phyloP scores from a whole-genome alignment of 768 basidiomycete genomes.

The Amanita inopinata region DNA sequence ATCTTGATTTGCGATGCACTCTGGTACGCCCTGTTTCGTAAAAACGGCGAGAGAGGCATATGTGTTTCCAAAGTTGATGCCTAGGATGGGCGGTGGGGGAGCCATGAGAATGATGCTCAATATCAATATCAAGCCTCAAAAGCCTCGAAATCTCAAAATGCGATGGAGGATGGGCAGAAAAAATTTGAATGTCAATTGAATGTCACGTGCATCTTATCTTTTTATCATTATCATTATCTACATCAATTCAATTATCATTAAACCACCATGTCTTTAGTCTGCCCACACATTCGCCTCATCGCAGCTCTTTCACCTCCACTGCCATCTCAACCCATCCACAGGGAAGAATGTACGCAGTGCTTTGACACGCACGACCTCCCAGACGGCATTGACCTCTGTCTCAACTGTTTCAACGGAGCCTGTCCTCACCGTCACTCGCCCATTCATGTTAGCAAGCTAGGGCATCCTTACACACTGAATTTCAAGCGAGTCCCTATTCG shows the following conservation, averaged over 20 bases:
- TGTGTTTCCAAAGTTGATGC: conserved; percentile 94
- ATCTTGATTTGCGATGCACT: conserved; percentile 97
- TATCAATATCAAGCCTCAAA: background rate
- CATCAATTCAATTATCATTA: too few species aligned
- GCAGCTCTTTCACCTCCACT: conserved; percentile 43
- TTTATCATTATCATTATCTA: conserved; percentile 27
- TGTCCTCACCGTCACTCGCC: conserved; percentile 75
- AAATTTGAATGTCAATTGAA: too few species aligned
- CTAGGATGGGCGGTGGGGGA: conserved; percentile 61
- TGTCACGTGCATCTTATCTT: too few species aligned
- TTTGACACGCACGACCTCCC: conserved; percentile 88
- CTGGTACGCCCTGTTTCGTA: conserved; percentile 88
- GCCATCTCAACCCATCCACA: conserved; percentile 64
- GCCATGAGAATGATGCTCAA: conserved; percentile 13
- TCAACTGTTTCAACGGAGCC: conserved; percentile 90
- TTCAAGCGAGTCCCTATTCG: conserved; percentile 66
- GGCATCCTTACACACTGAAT: conserved; percentile 73
- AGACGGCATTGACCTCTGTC: conserved; percentile 79
- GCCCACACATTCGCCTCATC: conserved; percentile 45
- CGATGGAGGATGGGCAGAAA: too few species aligned
- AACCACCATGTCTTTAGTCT: too few species aligned
- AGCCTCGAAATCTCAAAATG: too few species aligned
- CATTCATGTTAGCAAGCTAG: conserved; percentile 61
- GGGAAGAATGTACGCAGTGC: conserved; percentile 96
- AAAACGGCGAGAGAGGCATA: conserved; percentile 94